Base-by-base conservation (phyloP, 192 early-diverging fungal genomes). In the Coemansia sp. region DNA sequence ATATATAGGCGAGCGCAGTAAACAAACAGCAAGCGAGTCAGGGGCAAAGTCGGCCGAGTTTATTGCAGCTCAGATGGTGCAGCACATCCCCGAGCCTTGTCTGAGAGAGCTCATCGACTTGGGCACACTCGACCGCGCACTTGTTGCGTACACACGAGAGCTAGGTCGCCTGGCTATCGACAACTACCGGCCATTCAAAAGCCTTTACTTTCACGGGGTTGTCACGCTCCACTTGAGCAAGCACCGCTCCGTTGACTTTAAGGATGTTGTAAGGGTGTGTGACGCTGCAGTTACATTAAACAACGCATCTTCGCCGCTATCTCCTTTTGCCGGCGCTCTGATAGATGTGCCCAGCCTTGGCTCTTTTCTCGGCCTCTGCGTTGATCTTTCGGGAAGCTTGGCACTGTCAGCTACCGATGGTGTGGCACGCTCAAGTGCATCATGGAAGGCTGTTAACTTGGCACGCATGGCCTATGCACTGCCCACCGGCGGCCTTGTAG, bases 271-370 rank as follows among this genome's bases (percentile, higher is more conserved):
- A 4, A 59, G 45, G 21, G 58, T 74, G 14, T 80, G 77, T 45
- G 77, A 74, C 9, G 59, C 77, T 3, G 72, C 72, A 1, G 72
- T 74, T 31, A 36, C 68, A 21, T 55, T 80, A 26, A 74, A 80
- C 69, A 80, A 80, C 16, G 72, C 62, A 10, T 62, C 53, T 1
- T 28, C 57, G 5, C 64, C 64, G 2, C 43, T 58, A 13, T 46
- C 46, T 0, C 23, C 48, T 14, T 28, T 40, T 11, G 24, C 45
- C 26, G 63, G 50, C 5, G 35, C 7, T n/a, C 23, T 42, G 18
- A 36, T 38, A 46, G 37, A 26, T n/a, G 34, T 46, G 34, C 65
- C 72, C 28, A 75, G 53, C 46, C 33, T 80, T 33, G 51, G 71
- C 26, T 43, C 59, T 0, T 80, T 71, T 72, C 58, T 80, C 8